Base-by-base conservation (phyloP, 805 yeast genomes). In the Yarrowia porcina region DNA sequence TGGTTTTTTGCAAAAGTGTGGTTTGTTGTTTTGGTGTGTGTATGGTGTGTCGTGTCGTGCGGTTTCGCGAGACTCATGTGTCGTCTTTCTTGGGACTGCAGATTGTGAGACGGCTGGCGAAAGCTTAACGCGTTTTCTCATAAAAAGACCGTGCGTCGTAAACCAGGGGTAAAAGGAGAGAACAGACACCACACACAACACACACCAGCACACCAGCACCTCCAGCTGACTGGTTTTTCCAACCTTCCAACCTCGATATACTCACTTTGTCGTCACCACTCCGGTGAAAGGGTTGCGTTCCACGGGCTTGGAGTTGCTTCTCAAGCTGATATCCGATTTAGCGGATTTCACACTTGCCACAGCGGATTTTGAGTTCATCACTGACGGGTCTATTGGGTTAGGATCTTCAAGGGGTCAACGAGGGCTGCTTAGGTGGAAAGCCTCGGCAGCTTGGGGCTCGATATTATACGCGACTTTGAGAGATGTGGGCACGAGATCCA, bases 61-160 rank as follows among this genome's bases (percentile, higher is more conserved):
- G 30, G 30, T 49, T 49, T 49, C 39, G 56, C 56, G 56, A 49
- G 39, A 49, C 39, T 52, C 59, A 35, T 49, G 56, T 49, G 56
- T 32, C 28, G 27, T 33, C 38, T 33, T 52, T 17, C 44, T 13
- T 36, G 33, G 44, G 33, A 36, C 59, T 52, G 59, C 59, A 52
- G 42, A 52, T 52, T 52, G 44, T 52, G 59, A 52, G 59, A 52
- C 59, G 44, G 42, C 44, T 35, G 59, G 59, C 44, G 59, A 52
- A 52, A 52, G 59, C 44, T 52, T 52, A 52, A 52, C 59, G 59
- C 59, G 59, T 36, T 52, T 52, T 32, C 28, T 49, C 39, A 33
- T 32, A 32, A 49, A 52, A 52, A 17, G 59, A 52, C 59, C 42
- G 59, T 25, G 59, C 44, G 23, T 49, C 36, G 36, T 45, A 45